phyloP scores from a whole-genome alignment of 352 stramenopile species.

The Globisporangium nagaii region DNA sequence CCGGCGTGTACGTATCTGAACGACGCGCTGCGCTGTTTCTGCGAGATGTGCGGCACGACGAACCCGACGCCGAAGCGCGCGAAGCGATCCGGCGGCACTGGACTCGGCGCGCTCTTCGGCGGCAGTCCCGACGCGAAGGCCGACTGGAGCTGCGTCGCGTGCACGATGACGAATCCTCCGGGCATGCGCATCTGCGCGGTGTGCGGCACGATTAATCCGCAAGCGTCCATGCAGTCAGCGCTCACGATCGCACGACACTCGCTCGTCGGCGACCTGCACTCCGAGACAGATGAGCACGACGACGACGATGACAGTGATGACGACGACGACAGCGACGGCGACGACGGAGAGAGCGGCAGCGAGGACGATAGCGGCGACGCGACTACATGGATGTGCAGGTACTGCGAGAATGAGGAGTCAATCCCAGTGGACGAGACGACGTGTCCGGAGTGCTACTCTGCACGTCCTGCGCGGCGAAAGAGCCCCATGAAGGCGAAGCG shows the following conservation, averaged over 20 bases:
- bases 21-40: slow-evolving; percentile 47
- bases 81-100: neutral
- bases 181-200: slow-evolving; percentile 42
- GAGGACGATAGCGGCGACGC: slow-evolving; percentile 16
- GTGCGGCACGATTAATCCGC: slow-evolving; percentile 64
- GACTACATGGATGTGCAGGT: slow-evolving; percentile 24
- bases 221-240: slow-evolving; percentile 22
- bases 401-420: slow-evolving; percentile 16
- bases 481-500: slow-evolving; percentile 15
- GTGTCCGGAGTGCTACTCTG: slow-evolving; percentile 37
- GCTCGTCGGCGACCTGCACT: slow-evolving; percentile 14
- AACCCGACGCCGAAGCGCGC: slow-evolving; percentile 30
- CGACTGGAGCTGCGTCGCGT: slow-evolving; percentile 64
- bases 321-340: slow-evolving; percentile 16
- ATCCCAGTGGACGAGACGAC: slow-evolving; percentile 12
- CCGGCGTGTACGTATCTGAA: slow-evolving; percentile 71
- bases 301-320: slow-evolving; percentile 13
- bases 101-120: neutral
- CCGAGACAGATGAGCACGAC: slow-evolving; percentile 4
- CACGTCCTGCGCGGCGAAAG: slow-evolving; percentile 18
- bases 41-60: slow-evolving; percentile 69
- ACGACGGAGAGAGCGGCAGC: slow-evolving; percentile 11
- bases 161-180: slow-evolving; percentile 61
- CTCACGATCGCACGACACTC: slow-evolving; percentile 35
- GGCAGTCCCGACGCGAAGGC: slow-evolving; percentile 7